Conservation (phyloP, 192 early-diverging fungal species). For the Podila horticola region DNA sequence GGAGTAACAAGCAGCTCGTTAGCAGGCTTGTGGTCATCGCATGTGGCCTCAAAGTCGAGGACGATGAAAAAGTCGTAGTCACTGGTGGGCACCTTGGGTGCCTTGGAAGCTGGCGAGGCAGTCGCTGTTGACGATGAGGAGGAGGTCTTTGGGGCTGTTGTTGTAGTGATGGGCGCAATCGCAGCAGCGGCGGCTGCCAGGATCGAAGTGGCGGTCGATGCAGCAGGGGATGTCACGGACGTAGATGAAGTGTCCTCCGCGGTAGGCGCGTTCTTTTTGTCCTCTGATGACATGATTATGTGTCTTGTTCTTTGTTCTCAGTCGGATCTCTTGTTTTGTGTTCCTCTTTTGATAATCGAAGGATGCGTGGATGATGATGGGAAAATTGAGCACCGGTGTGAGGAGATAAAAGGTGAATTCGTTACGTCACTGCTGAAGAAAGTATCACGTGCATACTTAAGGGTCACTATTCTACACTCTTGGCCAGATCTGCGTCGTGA, state of each 20-base stretch:
- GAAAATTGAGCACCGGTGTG: too few species aligned
- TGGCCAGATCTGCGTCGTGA: too few species aligned
- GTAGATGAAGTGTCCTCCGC: not conserved
- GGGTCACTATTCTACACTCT: too few species aligned
- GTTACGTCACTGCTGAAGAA: too few species aligned
- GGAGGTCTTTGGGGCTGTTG: not conserved
- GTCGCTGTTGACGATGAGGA: not conserved
- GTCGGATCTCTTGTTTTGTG: not conserved
- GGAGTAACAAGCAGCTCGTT: slow-evolving; percentile 65
- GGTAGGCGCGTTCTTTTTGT: not conserved
- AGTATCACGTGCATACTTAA: too few species aligned
- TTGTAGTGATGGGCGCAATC: not conserved
- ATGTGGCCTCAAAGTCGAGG: slow-evolving; percentile 77
- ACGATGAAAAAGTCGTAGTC: slow-evolving; percentile 67
- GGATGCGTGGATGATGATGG: too few species aligned
- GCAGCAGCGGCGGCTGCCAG: not conserved
- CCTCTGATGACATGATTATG: not conserved
- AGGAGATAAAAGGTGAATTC: too few species aligned
- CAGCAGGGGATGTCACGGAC: not conserved
- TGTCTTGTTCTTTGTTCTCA: not conserved
- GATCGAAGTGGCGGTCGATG: not conserved
- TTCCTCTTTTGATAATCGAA: too few species aligned
- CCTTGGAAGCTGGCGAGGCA: slow-evolving; percentile 28
- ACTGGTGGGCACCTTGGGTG: slow-evolving; percentile 39
- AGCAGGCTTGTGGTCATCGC: slow-evolving; percentile 74